These are phyloP conservation scores for Russula virescens DNA, from an alignment of 768 basidiomycete species.

Conservation along the genomic window DNA sequence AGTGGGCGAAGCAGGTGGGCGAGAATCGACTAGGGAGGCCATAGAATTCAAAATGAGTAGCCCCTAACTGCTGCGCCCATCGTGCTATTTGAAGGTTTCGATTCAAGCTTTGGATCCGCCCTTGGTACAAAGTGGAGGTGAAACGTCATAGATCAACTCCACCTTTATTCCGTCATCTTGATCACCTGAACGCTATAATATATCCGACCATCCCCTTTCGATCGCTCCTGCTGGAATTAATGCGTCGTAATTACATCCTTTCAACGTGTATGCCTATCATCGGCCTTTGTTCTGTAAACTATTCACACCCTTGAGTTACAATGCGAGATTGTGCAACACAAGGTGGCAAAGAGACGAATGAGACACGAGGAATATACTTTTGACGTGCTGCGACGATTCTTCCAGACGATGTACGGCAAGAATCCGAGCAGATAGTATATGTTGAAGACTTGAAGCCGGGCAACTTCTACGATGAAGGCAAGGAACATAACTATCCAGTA, in stretches of 20 bases:
- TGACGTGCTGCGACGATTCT: background rate
- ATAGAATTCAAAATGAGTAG: conserved; percentile 3
- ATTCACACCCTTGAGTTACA: background rate
- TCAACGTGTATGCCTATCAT: background rate
- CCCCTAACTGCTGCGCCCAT: conserved; percentile 12
- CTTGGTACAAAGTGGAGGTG: background rate
- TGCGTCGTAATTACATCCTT: background rate
- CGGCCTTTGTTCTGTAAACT: background rate
- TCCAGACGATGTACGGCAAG: background rate
- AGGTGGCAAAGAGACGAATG: background rate
- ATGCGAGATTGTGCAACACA: background rate
- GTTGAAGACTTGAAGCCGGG: background rate
- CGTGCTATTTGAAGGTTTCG: conserved; percentile 15
- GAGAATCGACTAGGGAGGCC: conserved; percentile 6
- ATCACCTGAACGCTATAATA: background rate
- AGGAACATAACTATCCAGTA: background rate
- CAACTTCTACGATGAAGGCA: background rate
- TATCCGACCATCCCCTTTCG: too few relatives aligned
- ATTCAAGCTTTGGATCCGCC: conserved; percentile 15
- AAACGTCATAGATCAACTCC: conserved; percentile 8
- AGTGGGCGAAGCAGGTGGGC: background rate
- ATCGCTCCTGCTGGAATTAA: background rate
- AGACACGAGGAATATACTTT: conserved; percentile 2
- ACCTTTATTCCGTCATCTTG: conserved; percentile 10
- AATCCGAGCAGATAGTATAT: conserved; percentile 10